Percentiles rank a stretch among this genome's conserved stretches.
Conservation (phyloP, 2,329 filamentous ascomycete species). For the Zalaria obscura region DNA sequence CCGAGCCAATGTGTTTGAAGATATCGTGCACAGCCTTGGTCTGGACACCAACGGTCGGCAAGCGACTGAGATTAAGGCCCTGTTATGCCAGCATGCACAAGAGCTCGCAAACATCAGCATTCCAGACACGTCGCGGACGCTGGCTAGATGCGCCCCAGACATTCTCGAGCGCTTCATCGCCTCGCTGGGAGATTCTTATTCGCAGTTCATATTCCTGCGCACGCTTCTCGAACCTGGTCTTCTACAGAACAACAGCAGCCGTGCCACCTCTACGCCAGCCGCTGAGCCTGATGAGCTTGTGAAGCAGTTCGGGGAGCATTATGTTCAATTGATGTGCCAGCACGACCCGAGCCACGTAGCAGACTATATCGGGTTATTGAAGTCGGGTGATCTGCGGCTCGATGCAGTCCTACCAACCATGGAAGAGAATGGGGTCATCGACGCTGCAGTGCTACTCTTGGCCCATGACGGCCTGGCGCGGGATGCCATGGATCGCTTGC, state of each 20-base stretch:
- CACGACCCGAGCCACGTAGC: slow-evolving; percentile 74
- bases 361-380: slow-evolving; percentile 65
- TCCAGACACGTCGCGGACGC: slow-evolving; percentile 46
- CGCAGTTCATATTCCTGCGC: slow-evolving; percentile 64
- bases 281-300: slow-evolving; percentile 20
- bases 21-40: slow-evolving; percentile 61
- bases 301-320: slow-evolving; percentile 60
- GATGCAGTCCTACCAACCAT: slow-evolving; percentile 73
- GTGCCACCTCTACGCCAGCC: slow-evolving; percentile 13
- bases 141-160: slow-evolving; percentile 47
- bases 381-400: slow-evolving; percentile 63
- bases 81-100: slow-evolving; percentile 50
- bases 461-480: slow-evolving; percentile 73
- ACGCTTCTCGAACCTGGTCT: slow-evolving; percentile 54
- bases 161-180: slow-evolving; percentile 54
- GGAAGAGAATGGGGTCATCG: slow-evolving; percentile 78
- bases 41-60: slow-evolving; percentile 56
- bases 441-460: slow-evolving; percentile 84
- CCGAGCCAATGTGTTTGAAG: slow-evolving; percentile 61
- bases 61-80: slow-evolving; percentile 51
- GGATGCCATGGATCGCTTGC: slow-evolving; percentile 71
- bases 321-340: slow-evolving; percentile 81
- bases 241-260: slow-evolving; percentile 4
- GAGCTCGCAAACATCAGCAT: slow-evolving; percentile 57
- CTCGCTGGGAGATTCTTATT: slow-evolving; percentile 44